Conservation (phyloP, 257 asterid species). For the Fraxinus excelsior region DNA sequence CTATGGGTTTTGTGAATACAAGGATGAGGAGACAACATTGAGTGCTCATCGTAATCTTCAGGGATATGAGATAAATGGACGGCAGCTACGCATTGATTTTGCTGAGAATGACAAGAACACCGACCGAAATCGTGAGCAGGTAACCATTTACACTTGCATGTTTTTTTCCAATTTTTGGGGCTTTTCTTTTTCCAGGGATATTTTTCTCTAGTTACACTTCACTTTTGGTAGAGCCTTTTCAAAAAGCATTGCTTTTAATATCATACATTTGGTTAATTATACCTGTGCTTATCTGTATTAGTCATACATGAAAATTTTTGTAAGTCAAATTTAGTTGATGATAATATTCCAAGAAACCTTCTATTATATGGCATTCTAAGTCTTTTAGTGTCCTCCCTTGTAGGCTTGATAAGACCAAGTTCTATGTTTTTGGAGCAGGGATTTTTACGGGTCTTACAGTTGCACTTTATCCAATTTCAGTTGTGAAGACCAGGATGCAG, state of each 20-base stretch:
- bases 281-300: not conserved
- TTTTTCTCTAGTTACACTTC: not conserved
- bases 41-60: constrained; percentile 98
- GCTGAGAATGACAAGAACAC: constrained; percentile 93
- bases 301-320: not conserved
- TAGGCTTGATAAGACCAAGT: no score
- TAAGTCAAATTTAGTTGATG: no score
- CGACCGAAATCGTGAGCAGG: constrained; percentile 81
- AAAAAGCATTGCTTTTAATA: not conserved
- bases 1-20: constrained; percentile 95
- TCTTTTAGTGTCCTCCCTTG: no score
- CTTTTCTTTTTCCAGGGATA: not conserved
- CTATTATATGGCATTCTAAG: no score
- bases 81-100: constrained; percentile 93
- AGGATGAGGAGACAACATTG: constrained; percentile 91
- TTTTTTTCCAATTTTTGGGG: not conserved
- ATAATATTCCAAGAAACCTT: no score
- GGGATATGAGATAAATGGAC: constrained; percentile 87
- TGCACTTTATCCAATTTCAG: no score
- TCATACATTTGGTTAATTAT: not conserved
- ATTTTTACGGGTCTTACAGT: no score
- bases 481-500: no score
- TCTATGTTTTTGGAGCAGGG: no score
- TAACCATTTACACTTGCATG: constrained; percentile 26
- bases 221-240: not conserved